Base-by-base conservation (phyloP, 169 alveolate genomes). In the Cryptosporidium sp. region DNA sequence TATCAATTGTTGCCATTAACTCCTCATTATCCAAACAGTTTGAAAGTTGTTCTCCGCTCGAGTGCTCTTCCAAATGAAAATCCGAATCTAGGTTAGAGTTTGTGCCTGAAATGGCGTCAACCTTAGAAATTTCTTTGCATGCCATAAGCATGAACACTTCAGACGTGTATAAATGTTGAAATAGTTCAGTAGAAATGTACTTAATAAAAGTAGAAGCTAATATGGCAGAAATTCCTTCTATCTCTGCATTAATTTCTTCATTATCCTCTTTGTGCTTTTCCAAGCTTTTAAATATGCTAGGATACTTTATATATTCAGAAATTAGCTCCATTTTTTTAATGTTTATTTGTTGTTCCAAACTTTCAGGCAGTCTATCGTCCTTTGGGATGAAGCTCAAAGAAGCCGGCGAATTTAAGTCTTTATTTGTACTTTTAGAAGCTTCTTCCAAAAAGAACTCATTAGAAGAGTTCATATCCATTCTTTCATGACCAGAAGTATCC, bases 161-260 rank as follows among this genome's bases (percentile, higher is more conserved):
- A n/a, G 89, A 80, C 16, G 89, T 80, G 48, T 80, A 80, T 7
- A 44, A 65, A 65, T 80, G 73, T 48, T 80, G 89, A 42, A 80
- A 80, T n/a, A 80, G 53, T 39, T 80, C 89, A 18, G 60, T 60
- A 62, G 89, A 80, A 10, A 80, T 80, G 60, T 80, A 80, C 62
- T 80, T 80, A 29, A 80, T 80, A 39, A 80, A 80, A 35, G 89
- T 80, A 44, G 89, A 80, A 26, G 89, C 89, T 51, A 80, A 62
- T 2, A 80, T 80, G 14, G 89, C 89, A 14, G 89, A 61, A 23
- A 53, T 45, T 16, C 89, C 89, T 44, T 80, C 89, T 12, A 80
- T 51, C 3, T 5, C 16, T 18, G 56, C 67, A 2, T 48, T 73
- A 26, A 60, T 73, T 23, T 73, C 60, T 73, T 56, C 86, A 37